Evolutionary conservation across 768 basidiomycete genomes (phyloP).

Genomic region (Sporobolomyces phaffii): DNA sequence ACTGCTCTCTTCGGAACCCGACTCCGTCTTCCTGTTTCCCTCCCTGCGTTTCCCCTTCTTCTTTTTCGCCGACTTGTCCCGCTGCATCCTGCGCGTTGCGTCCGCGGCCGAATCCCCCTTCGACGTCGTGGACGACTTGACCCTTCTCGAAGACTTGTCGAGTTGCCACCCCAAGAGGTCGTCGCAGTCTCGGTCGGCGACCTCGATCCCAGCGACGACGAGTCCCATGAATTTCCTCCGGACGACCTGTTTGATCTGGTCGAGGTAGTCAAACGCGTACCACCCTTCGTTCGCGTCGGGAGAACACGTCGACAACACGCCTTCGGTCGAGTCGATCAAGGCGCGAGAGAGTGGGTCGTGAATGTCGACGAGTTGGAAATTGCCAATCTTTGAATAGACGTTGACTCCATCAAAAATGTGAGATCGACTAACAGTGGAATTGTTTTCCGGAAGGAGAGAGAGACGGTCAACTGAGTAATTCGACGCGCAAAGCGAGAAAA

Average conservation of each 20-base stretch:
- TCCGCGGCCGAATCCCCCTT: background rate
- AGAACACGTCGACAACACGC: constrained; percentile 61
- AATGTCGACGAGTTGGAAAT: constrained; percentile 92
- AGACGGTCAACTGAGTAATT: no score
- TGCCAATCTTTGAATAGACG: constrained; percentile 75
- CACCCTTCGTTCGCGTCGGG: constrained; percentile 73
- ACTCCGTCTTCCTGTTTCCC: background rate
- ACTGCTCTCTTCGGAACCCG: background rate
- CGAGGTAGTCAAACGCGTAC: constrained; percentile 70
- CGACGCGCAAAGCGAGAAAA: no score
- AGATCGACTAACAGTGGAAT: constrained; percentile 49
- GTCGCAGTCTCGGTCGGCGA: constrained; percentile 2
- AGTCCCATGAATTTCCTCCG: constrained; percentile 74
- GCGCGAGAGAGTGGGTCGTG: constrained; percentile 71
- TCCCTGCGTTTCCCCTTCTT: background rate
- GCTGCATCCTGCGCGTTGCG: no score
- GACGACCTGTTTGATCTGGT: constrained; percentile 75
- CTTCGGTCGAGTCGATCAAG: constrained; percentile 70
- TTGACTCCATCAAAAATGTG: constrained; percentile 85
- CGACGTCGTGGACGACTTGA: background rate
- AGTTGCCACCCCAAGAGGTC: constrained; percentile 10
- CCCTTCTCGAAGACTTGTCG: background rate
- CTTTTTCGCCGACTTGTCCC: no score
- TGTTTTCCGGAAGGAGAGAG: background rate
- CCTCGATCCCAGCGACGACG: background rate